Evolutionary conservation across 1,284 basidiomycete genomes (phyloP).

Genomic region (Cryptococcus jaspeensis): DNA sequence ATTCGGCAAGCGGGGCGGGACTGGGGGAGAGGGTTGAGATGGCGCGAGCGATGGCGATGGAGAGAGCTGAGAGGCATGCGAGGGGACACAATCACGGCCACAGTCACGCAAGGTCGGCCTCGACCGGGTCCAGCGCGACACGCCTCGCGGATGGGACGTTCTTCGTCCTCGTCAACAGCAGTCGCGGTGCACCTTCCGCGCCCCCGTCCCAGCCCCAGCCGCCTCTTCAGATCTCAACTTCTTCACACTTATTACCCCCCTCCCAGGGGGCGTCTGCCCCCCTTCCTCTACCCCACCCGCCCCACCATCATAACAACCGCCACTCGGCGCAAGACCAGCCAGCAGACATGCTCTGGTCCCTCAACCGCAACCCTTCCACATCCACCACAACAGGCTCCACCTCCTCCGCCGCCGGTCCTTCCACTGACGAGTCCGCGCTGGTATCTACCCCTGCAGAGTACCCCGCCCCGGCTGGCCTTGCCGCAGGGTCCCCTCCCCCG

Average conservation of each 20-base stretch:
- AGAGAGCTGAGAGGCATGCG: too few species aligned
- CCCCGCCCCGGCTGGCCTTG: too few species aligned
- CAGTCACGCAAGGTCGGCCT: background rate
- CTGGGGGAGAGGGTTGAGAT: too few species aligned
- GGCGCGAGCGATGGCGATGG: too few species aligned
- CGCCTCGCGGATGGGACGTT: too few species aligned
- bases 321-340: conserved; percentile 10
- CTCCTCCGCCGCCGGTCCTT: conserved; percentile 12
- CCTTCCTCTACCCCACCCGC: background rate
- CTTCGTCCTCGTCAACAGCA: too few species aligned
- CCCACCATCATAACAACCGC: background rate
- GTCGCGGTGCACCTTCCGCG: too few species aligned
- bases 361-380: conserved; percentile 14
- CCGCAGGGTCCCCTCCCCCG: too few species aligned
- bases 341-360: background rate
- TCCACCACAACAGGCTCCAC: conserved; percentile 7
- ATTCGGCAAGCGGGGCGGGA: too few species aligned
- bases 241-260: background rate
- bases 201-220: background rate
- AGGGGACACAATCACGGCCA: too few species aligned
- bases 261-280: background rate
- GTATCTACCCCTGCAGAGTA: conserved; percentile 1
- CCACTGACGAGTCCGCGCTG: conserved; percentile 14
- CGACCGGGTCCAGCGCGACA: too few species aligned
- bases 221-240: background rate